Conservation (phyloP, 805 yeast genomes). For the Nakazawaea anatomiae region DNA sequence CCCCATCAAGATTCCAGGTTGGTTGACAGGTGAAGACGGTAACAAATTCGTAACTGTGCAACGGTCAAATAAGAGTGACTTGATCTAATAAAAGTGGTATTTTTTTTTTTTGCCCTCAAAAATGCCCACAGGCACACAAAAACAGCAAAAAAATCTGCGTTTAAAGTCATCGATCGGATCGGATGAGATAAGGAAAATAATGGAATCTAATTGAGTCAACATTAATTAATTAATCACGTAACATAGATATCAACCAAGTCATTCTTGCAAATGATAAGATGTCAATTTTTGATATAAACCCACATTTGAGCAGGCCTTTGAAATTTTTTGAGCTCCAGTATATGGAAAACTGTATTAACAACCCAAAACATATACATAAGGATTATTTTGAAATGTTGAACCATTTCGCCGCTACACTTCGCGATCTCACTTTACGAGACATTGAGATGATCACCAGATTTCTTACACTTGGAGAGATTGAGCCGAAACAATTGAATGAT, state of each 20-base stretch:
- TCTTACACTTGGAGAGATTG: slow-evolving; percentile 1
- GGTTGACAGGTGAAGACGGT: slow-evolving; percentile 78
- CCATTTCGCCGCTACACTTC: background rate
- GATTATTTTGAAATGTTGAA: slow-evolving; percentile 5
- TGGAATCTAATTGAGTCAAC: too few species aligned
- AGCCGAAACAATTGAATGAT: background rate
- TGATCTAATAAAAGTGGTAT: background rate
- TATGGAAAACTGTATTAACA: slow-evolving; percentile 7
- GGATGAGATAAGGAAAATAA: too few species aligned
- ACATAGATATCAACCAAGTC: too few species aligned
- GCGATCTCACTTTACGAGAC: background rate
- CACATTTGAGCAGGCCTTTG: slow-evolving; percentile 3
- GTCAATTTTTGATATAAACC: slow-evolving; percentile 4
- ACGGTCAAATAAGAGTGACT: background rate
- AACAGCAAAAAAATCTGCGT: too few species aligned
- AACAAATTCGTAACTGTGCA: slow-evolving; percentile 5
- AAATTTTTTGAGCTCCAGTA: slow-evolving; percentile 7
- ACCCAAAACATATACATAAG: slow-evolving; percentile 4
- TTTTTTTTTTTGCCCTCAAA: background rate
- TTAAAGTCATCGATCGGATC: too few species aligned
- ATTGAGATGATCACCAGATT: slow-evolving; percentile 1
- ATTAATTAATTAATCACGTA: too few species aligned
- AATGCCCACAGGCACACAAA: background rate
- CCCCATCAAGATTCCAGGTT: slow-evolving; percentile 57
- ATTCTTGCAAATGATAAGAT: background rate